Evolutionary conservation across 2,329 filamentous ascomycete species (phyloP).

Genomic region (Arthrinium phaeospermum): DNA sequence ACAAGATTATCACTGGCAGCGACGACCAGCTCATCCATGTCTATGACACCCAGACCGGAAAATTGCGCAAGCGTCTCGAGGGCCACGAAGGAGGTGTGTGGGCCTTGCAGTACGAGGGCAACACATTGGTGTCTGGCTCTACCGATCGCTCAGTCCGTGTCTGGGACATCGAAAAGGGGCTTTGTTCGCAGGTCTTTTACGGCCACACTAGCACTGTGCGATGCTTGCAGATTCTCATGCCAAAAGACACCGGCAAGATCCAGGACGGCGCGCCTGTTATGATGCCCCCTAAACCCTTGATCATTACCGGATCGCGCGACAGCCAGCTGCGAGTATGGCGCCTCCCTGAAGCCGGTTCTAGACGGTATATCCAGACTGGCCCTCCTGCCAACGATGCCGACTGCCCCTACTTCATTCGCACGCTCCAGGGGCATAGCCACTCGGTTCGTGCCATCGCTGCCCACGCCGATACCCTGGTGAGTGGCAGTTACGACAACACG

Average conservation of each 20-base stretch:
- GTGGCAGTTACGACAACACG: constrained; percentile 93
- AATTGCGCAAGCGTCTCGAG: constrained; percentile 79
- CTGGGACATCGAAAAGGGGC: constrained; percentile 94
- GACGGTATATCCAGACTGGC: constrained; percentile 78
- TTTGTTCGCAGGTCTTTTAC: constrained; percentile 94
- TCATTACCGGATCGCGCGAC: constrained; percentile 96
- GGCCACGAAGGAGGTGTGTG: constrained; percentile 97
- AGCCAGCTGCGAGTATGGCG: constrained; percentile 95
- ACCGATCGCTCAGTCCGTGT: constrained; percentile 98
- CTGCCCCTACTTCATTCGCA: constrained; percentile 93
- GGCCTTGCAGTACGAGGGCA: constrained; percentile 96
- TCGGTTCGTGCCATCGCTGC: constrained; percentile 96
- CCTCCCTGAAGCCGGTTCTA: constrained; percentile 80
- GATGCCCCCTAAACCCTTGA: constrained; percentile 92
- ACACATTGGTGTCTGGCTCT: constrained; percentile 92
- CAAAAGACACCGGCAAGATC: constrained; percentile 75
- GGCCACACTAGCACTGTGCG: constrained; percentile 97
- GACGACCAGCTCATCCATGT: constrained; percentile 98
- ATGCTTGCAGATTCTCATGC: constrained; percentile 92
- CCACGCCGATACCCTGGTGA: constrained; percentile 93
- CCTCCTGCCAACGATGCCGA: constrained; percentile 76
- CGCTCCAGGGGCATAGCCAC: constrained; percentile 84
- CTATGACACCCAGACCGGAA: constrained; percentile 95
- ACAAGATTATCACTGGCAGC: constrained; percentile 97
- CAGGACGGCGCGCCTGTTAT: constrained; percentile 77